A percentile compares a stretch with the other conserved stretches of the same genome.
Conservation (phyloP, 805 yeast genomes). For the Saturnispora hagleri region DNA sequence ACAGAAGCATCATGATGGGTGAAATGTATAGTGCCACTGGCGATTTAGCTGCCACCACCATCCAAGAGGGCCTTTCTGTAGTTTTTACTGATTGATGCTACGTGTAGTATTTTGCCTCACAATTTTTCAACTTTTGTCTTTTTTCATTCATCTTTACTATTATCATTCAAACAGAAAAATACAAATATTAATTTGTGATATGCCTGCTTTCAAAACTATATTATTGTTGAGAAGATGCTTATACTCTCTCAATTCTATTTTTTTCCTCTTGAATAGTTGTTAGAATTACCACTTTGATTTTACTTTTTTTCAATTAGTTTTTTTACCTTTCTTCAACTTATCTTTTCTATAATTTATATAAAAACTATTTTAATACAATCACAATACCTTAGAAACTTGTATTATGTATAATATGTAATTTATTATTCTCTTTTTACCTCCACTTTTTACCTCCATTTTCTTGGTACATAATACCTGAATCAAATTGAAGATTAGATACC, state of each 20-base stretch:
- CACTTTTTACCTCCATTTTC: too few relatives aligned
- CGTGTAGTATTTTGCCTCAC: background rate
- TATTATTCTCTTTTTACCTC: too few relatives aligned
- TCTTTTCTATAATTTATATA: background rate
- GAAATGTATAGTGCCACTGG: conserved; percentile 45
- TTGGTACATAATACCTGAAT: too few relatives aligned
- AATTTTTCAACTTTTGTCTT: background rate
- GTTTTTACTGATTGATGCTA: conserved; percentile 19
- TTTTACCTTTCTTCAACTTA: background rate
- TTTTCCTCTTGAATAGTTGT: background rate
- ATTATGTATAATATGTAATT: background rate
- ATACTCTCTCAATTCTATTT: too few relatives aligned
- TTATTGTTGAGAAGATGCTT: background rate
- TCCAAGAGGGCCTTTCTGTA: conserved; percentile 56
- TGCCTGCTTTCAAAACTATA: background rate
- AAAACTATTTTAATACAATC: background rate
- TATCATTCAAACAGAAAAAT: background rate
- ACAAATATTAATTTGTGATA: background rate
- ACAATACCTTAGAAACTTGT: background rate
- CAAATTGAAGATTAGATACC: too few relatives aligned
- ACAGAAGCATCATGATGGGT: conserved; percentile 47
- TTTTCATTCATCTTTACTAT: background rate
- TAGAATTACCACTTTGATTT: background rate
- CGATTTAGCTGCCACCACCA: conserved; percentile 45
- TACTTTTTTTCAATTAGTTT: background rate